These are phyloP conservation scores for Cercospora berteroae DNA, from an alignment of 2,329 filamentous ascomycete genomes.

Conservation along the genomic window DNA sequence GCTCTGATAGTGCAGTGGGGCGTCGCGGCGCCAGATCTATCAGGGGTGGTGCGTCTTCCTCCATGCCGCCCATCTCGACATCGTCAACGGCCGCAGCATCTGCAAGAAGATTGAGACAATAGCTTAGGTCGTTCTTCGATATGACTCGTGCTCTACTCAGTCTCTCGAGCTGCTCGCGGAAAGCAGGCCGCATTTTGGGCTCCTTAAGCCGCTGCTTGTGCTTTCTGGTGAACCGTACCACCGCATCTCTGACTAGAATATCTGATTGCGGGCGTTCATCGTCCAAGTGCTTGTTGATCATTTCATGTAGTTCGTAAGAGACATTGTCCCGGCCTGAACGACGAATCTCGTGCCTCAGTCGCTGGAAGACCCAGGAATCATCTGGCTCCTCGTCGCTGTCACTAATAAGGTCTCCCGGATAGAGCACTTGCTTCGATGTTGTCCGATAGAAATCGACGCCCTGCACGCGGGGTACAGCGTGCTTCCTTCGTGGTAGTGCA, in stretches of 20 bases:
- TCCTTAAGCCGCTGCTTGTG: conserved; percentile 28
- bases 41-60: background rate
- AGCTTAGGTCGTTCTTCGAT: conserved; percentile 13
- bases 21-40: background rate
- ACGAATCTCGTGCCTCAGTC: conserved; percentile 33
- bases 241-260: conserved; percentile 37
- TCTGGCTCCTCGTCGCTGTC: conserved; percentile 48
- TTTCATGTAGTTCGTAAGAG: conserved; percentile 38
- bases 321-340: conserved; percentile 28
- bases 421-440: conserved; percentile 40
- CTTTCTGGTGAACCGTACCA: conserved; percentile 42
- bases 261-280: conserved; percentile 39
- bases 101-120: conserved; percentile 17
- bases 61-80: background rate
- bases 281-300: conserved; percentile 41
- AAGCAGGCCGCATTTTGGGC: conserved; percentile 30
- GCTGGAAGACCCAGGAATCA: conserved; percentile 39
- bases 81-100: background rate
- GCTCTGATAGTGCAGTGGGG: background rate
- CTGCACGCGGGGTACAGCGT: conserved; percentile 39
- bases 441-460: conserved; percentile 43
- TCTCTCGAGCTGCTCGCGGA: conserved; percentile 37
- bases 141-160: conserved; percentile 25
- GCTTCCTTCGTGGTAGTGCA: conserved; percentile 30
- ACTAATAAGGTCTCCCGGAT: conserved; percentile 40